Conservation (phyloP, 108 stramenopile species). For the Skeletonema grethae region DNA sequence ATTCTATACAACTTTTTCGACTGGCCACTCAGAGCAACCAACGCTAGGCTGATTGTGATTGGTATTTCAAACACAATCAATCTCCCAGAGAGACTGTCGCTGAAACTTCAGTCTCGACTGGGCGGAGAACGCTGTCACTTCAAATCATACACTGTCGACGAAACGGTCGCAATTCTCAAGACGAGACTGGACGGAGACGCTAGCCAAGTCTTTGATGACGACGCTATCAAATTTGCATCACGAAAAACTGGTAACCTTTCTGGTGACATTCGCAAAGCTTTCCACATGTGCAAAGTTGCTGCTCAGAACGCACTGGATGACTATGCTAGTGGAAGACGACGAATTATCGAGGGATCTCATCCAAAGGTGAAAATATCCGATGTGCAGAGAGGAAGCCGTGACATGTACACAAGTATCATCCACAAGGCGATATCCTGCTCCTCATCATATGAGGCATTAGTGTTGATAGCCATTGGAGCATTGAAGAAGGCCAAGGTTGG, state of each 20-base stretch:
- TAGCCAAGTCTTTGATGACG: constrained; percentile 26
- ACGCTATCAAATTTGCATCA: constrained; percentile 71
- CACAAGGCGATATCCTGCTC: constrained; percentile 55
- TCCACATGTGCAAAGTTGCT: constrained; percentile 89
- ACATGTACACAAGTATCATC: constrained; percentile 55
- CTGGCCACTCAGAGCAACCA: constrained; percentile 79
- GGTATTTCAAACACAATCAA: constrained; percentile 99
- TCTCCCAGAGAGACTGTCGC: constrained; percentile 88
- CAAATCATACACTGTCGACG: constrained; percentile 60
- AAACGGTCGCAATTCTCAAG: constrained; percentile 63
- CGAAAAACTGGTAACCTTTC: constrained; percentile 85
- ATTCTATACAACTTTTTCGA: constrained; percentile 98
- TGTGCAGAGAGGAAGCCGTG: constrained; percentile 65
- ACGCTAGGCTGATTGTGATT: constrained; percentile 76
- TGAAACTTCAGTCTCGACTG: constrained; percentile 80
- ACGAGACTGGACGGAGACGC: constrained; percentile 40
- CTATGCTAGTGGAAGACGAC: constrained; percentile 25
- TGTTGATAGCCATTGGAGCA: constrained; percentile 71
- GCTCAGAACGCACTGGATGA: constrained; percentile 70
- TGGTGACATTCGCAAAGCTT: constrained; percentile 94
- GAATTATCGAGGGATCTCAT: constrained; percentile 4
- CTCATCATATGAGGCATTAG: constrained; percentile 69
- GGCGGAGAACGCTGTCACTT: constrained; percentile 68
- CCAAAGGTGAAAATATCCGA: constrained; percentile 65
- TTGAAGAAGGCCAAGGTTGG: constrained; percentile 51